These are phyloP conservation scores for Monilinia vaccinii-corymbosi DNA, from an alignment of 2,329 filamentous ascomycete genomes.

Conservation along the genomic window DNA sequence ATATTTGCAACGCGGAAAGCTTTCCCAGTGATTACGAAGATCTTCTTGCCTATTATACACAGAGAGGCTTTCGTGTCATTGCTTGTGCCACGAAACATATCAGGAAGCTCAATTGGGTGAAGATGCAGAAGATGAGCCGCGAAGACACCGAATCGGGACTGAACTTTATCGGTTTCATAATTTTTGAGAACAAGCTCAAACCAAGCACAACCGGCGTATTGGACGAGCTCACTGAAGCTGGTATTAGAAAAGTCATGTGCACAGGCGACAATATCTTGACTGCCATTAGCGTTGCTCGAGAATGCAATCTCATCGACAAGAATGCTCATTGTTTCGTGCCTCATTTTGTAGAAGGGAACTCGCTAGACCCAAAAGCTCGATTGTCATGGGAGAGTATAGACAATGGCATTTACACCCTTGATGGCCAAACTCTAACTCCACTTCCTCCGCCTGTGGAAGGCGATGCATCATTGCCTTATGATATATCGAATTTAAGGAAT, in stretches of 20 bases:
- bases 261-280: slow-evolving; percentile 97
- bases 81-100: slow-evolving; percentile 88
- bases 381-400: slow-evolving; percentile 95
- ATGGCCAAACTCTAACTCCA: slow-evolving; percentile 71
- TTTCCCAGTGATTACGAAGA: slow-evolving; percentile 89
- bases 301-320: slow-evolving; percentile 74
- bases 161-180: slow-evolving; percentile 89
- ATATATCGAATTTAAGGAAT: slow-evolving; percentile 70
- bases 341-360: slow-evolving; percentile 73
- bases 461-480: slow-evolving; percentile 78
- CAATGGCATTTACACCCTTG: slow-evolving; percentile 66
- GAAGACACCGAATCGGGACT: slow-evolving; percentile 74
- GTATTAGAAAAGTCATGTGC: slow-evolving; percentile 89
- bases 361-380: slow-evolving; percentile 61
- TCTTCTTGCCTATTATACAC: slow-evolving; percentile 80
- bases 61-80: slow-evolving; percentile 93
- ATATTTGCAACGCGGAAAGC: slow-evolving; percentile 77
- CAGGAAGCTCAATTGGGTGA: slow-evolving; percentile 82
- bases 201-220: slow-evolving; percentile 74
- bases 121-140: slow-evolving; percentile 87
- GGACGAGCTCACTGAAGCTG: slow-evolving; percentile 70
- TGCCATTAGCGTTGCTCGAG: slow-evolving; percentile 87
- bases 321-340: slow-evolving; percentile 88
- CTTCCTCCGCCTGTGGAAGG: slow-evolving; percentile 57
- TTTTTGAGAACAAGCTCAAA: slow-evolving; percentile 98